A percentile compares a stretch with the other conserved stretches of the same genome.
Evolutionary conservation across 2,329 filamentous ascomycete genomes (phyloP).

Genomic region (Nigrospora oryzae): DNA sequence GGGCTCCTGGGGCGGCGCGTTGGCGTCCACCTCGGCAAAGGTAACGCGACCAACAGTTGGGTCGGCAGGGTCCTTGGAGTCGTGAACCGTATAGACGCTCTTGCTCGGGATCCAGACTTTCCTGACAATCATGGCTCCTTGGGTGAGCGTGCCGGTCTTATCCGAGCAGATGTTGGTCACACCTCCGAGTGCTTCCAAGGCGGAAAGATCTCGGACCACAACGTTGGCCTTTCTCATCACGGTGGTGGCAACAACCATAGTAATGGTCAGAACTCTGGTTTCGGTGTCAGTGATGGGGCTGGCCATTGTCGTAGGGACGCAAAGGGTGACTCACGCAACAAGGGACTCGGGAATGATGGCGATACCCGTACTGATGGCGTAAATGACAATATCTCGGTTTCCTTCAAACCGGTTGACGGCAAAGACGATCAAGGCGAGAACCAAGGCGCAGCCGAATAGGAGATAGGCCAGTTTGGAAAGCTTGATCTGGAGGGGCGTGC

Average conservation of each 20-base stretch:
- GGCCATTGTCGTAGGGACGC: slow-evolving; percentile 1
- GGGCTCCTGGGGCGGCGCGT: slow-evolving; percentile 24
- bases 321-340: slow-evolving; percentile 40
- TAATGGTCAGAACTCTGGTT: slow-evolving; percentile 54
- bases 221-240: slow-evolving; percentile 58
- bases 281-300: slow-evolving; percentile 7
- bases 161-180: slow-evolving; percentile 68
- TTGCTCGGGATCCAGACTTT: slow-evolving; percentile 56
- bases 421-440: slow-evolving; percentile 50
- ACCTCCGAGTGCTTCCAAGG: slow-evolving; percentile 60
- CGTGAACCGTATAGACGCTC: slow-evolving; percentile 50
- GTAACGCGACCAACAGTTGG: slow-evolving; percentile 50
- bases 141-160: slow-evolving; percentile 63
- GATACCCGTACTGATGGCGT: slow-evolving; percentile 49
- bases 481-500: slow-evolving; percentile 72
- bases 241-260: slow-evolving; percentile 58
- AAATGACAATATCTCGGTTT: slow-evolving; percentile 45
- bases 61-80: slow-evolving; percentile 52
- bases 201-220: slow-evolving; percentile 56
- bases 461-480: slow-evolving; percentile 69
- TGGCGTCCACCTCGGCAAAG: slow-evolving; percentile 24
- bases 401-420: slow-evolving; percentile 45
- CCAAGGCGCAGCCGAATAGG: slow-evolving; percentile 62
- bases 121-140: slow-evolving; percentile 62
- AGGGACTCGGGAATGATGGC: slow-evolving; percentile 57